Evolutionary conservation across 2,329 filamentous ascomycete genomes (phyloP).

Genomic region (Xylariaceae sp.): DNA sequence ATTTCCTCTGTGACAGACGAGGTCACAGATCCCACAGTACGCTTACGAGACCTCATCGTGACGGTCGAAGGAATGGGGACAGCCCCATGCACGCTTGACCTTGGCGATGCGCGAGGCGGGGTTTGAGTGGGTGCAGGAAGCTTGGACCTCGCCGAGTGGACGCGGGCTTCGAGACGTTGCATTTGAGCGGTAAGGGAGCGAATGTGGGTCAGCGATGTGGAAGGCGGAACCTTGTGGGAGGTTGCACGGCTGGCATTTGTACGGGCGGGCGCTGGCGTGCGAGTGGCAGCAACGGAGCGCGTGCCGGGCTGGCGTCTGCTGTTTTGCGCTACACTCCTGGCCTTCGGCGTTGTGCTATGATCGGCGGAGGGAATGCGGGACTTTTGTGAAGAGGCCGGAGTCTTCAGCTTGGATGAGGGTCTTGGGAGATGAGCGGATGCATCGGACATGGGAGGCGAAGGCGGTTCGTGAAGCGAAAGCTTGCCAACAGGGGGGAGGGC

Average conservation of each 20-base stretch:
- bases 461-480: conserved; percentile 69
- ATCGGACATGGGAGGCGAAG: conserved; percentile 91
- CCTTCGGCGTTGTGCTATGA: conserved; percentile 48
- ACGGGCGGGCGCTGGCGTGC: conserved; percentile 44
- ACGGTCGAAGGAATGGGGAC: conserved; percentile 49
- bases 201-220: conserved; percentile 81
- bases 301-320: conserved; percentile 34
- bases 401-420: conserved; percentile 39
- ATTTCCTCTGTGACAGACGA: conserved; percentile 50
- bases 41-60: conserved; percentile 65
- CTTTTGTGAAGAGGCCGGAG: conserved; percentile 33
- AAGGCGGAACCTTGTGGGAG: conserved; percentile 48
- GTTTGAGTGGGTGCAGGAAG: conserved; percentile 75
- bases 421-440: conserved; percentile 59
- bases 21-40: conserved; percentile 52
- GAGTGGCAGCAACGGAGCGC: conserved; percentile 43
- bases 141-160: conserved; percentile 86
- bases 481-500: conserved; percentile 45
- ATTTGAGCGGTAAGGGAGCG: conserved; percentile 92
- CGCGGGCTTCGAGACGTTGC: conserved; percentile 90
- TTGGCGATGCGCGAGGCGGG: conserved; percentile 75
- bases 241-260: conserved; percentile 40
- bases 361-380: conserved; percentile 52
- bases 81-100: conserved; percentile 40
- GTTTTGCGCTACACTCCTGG: conserved; percentile 37